Evolutionary conservation across 306 rosid genomes (phyloP), one percentile per base, ranked within the genome.

Genomic region (Trifolium dubium): DNA sequence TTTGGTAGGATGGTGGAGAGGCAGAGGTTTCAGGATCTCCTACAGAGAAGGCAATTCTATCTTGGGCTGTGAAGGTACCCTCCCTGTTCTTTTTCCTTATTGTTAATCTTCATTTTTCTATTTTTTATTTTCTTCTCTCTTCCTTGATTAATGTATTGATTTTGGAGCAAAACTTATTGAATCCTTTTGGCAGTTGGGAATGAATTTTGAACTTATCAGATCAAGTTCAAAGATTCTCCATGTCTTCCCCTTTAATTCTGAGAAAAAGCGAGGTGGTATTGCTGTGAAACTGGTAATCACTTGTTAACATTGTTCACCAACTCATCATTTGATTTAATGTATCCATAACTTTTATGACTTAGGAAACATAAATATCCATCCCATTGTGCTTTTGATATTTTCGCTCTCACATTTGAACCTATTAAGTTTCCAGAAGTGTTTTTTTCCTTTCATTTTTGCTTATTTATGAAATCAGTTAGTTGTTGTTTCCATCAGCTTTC

Each of bases 41-140:
- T 12, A 94, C 99, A 14, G 99, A 94, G 83, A 94, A 94, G 84
- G 99, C 99, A 73, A 88, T 94, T 72, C 92, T 94, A 82, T 88
- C 78, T 19, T 94, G 99, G 99, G 96, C 91, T 9, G 56, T 89
- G 80, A 86, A 83, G 95, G 99, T 92, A 83, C 53, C 18, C 54
- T 37, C 59, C 58, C 43, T 64, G 41, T 40, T 3, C 4, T 28
- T 15, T 34, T 62, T 53, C 30, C 31, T 12, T 23, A 23, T 23
- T 23, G 23, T 23, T 23, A 23, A 23, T 23, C 23, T 23, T 23
- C 11, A 5, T 43, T 14, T 37, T 35, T 9, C 50, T 15, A 5
- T 11, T 2, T 44, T 30, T 72, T 8, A 46, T 18, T 40, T 34
- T 37, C 31, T 9, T 71, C 64, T 73, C 23, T 59, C 18, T 77